Base-by-base conservation (phyloP, 331 rosid species). In the Stylosanthes scabra region DNA sequence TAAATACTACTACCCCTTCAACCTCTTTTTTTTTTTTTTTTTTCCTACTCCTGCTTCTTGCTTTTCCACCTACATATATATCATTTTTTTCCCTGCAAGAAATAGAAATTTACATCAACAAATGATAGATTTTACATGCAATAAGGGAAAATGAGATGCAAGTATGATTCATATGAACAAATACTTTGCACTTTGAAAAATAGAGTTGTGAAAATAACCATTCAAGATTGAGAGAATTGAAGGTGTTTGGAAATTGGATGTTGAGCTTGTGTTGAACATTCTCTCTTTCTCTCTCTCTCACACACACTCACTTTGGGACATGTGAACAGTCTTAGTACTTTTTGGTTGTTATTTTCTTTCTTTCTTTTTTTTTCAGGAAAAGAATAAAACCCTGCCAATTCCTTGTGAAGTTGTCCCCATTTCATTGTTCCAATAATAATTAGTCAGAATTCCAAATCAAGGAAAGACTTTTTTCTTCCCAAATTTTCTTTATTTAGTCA, bases 81-180 rank as follows among this genome's bases (percentile, higher is more conserved):
- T 77, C 50, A 41, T 52, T 66, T 75, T 75, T 79, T 63, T 34
- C 76, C 82, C 94, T 89, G 87, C 81, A 84, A 74, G 13, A 63
- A 34, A 66, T 42, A 50, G 3, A 72, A 74, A 31, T 50, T 4
- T 6, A 42, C 20, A 29, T 80, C 77, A 65, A 68, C 39, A 34
- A 34, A 3, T 3, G 39, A 34, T 3, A 76, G 49, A 9, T 75
- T 67, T 46, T 2, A 41, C 58, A 59, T 2, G 40, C 40, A 68
- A 47, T 14, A 41, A 45, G 61, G 11, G 7, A 8, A 55, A 34
- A 34, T 34, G 39, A 34, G 39, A 34, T 34, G 56, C 68, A 52
- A 71, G 60, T 59, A 57, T 37, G 63, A 31, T 10, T 58, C 37
- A 65, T 58, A n/a, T 0, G 14, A 61, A 20, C 7, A 39, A 15